Base-by-base conservation (phyloP, 1,284 basidiomycete species). In the Cryptococcus sp. region DNA sequence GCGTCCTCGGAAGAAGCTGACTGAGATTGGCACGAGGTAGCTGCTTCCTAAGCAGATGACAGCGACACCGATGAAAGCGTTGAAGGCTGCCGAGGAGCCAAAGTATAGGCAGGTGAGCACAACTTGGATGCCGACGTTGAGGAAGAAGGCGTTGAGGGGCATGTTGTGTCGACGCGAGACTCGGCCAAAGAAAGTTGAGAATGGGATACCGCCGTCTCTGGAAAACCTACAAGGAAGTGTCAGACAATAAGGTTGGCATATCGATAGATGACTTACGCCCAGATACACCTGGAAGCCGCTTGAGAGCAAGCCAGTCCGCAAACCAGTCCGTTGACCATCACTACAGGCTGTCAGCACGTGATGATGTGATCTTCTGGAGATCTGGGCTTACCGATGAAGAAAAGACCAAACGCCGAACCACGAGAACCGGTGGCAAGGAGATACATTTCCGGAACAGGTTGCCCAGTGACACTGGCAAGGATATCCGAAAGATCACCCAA, bases 371-470 rank as follows among this genome's bases (percentile, higher is more conserved):
- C n/a, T n/a, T 19, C 19, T n/a, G 22, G 56, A 38, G 7, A 15
- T 35, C 15, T 19, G 2, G 5, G 25, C 66, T 43, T 42, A 68
- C 66, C 55, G 25, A 68, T 61, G 54, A 74, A 79, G 27, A 81
- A 73, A 19, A 81, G 65, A 2, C 77, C 78, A 53, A 81, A 80
- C 0, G 78, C 80, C 0, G 77, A 78, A 2, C 67, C 71, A 5
- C 68, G 61, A 40, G 69, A 72, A 15, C 79, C 79, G 5, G 77
- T 80, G 3, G 77, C 80, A 7, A 71, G 62, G 38, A 75, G 72
- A 71, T 79, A 80, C 46, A 80, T 70, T n/a, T 75, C 70, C 0
- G 78, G 75, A 17, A 79, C 65, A 2, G 80, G 80, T 58, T 81
- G 79, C 22, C 78, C 79, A 6, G 78, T 76, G 0, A 73, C 66